A percentile compares a stretch with the other conserved stretches of the same genome.
These are phyloP conservation scores for Naganishia vaughanmartiniae DNA, from an alignment of 768 basidiomycete species.

Conservation along the genomic window DNA sequence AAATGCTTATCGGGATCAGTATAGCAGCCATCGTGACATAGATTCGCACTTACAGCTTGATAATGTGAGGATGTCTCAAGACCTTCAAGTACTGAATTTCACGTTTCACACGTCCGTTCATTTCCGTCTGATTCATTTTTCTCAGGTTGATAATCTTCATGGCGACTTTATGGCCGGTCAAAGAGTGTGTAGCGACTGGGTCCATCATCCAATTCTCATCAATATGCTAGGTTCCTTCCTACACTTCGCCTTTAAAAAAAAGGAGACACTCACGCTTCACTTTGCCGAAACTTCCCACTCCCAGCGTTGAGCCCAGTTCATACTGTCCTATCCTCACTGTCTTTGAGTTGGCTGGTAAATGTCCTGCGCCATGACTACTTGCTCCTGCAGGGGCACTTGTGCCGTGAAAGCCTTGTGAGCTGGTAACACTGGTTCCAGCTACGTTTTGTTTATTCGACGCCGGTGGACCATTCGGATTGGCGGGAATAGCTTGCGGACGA, in stretches of 20 bases:
- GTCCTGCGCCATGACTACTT: slow-evolving; percentile 15
- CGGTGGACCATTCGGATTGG: slow-evolving; percentile 16
- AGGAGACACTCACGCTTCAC: slow-evolving; percentile 78
- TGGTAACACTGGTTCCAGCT: slow-evolving; percentile 12
- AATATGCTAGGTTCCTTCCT: slow-evolving; percentile 6
- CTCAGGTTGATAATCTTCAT: slow-evolving; percentile 97
- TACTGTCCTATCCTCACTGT: slow-evolving; percentile 85
- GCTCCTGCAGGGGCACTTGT: slow-evolving; percentile 13
- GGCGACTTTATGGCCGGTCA: slow-evolving; percentile 92
- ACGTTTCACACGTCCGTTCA: slow-evolving; percentile 83
- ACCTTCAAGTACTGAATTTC: slow-evolving; percentile 97
- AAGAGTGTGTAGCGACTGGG: slow-evolving; percentile 84
- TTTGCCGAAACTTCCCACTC: slow-evolving; percentile 96
- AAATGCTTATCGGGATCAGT: slow-evolving; percentile 4
- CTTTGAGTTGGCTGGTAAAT: slow-evolving; percentile 45
- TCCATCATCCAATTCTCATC: slow-evolving; percentile 10
- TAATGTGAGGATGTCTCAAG: slow-evolving; percentile 91
- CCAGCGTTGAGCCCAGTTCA: slow-evolving; percentile 79
- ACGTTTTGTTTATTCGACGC: not conserved
- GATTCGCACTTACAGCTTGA: slow-evolving; percentile 75
- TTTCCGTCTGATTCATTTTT: slow-evolving; percentile 85
- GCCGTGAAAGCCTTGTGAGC: slow-evolving; percentile 20
- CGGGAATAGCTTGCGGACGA: slow-evolving; percentile 23
- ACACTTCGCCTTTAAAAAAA: not conserved
- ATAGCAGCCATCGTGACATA: not conserved